Evolutionary conservation across 2,329 filamentous ascomycete genomes (phyloP), one percentile per base, ranked within the genome.

Genomic region (Paraconiothyrium brasiliense): DNA sequence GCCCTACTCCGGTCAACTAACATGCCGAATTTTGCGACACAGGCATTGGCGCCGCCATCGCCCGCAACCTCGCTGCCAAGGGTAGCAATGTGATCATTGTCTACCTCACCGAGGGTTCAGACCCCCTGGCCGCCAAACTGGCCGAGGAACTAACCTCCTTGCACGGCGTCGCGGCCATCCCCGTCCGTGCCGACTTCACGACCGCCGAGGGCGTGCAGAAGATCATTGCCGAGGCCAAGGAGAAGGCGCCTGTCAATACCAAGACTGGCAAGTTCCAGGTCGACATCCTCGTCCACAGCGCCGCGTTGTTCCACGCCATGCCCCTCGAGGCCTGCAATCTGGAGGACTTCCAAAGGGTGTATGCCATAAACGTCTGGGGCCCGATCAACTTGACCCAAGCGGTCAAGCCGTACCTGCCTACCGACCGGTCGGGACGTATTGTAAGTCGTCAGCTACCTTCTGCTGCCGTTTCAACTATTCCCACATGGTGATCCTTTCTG

Each of bases 221-320:
- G 22, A 84, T 92, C 58, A 76, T 92, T 67, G 76, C 79, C 24
- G 82, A 82, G 0, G 83, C 86, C 3, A 82, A 85, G 64, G 79
- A 84, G 58, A 80, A 86, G 32, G 14, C 20, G 30, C 47, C 47
- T n/a, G 30, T 50, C 68, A 88, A 90, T 75, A 71, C 82, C 2
- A 79, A 80, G 55, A 80, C 78, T 61, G 75, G 77, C 56, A 78
- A 79, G 47, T 85, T 92, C 71, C 86, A 88, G 67, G 85, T 95
- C 73, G 91, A 94, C 79, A 91, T 94, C 60, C 80, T 95, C 49
- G 81, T 95, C 82, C 94, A 95, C 84, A 94, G 94, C 76, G 92
- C 93, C 43, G 92, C 91, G 37, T 79, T 86, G 3, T 78, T 82
- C 10, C 74, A 85, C 46, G 93, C 93, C 77, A 85, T 88, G 66